Evolutionary conservation across 352 stramenopile species (phyloP).

Genomic region (Globisporangium emineosum): DNA sequence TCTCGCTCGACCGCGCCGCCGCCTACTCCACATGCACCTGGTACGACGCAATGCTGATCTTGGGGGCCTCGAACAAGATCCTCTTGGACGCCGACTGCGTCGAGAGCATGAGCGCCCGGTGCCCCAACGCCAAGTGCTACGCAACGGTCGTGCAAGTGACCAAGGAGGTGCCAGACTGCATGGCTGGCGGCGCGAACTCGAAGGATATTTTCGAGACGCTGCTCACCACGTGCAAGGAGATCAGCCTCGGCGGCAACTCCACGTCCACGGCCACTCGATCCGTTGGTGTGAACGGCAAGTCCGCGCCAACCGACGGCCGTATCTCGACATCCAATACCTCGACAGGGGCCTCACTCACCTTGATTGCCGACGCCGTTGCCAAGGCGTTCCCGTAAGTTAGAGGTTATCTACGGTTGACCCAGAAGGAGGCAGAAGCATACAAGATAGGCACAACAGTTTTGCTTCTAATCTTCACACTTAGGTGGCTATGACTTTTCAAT

Average conservation of each 20-base stretch:
- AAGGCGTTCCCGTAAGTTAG: neutral
- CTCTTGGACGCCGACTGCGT: neutral
- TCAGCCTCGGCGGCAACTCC: neutral
- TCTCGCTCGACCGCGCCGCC: neutral
- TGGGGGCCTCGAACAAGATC: neutral
- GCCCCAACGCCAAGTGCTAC: slow-evolving; percentile 3
- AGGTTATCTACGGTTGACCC: neutral
- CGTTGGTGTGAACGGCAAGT: neutral
- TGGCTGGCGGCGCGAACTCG: neutral
- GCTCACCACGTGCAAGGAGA: neutral
- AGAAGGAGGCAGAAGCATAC: neutral
- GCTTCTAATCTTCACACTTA: no score
- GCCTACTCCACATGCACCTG: neutral
- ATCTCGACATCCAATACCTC: neutral
- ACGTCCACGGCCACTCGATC: neutral
- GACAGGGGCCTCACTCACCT: neutral
- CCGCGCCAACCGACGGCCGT: neutral
- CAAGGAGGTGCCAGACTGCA: neutral
- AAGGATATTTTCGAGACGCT: neutral
- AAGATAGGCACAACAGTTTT: neutral
- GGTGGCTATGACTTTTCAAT: no score
- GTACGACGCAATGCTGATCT: neutral
- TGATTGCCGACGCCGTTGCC: neutral
- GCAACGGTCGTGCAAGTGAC: neutral
- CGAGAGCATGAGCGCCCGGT: neutral